Conservation (phyloP, 345 rosid species). For the Aquilaria malaccensis region DNA sequence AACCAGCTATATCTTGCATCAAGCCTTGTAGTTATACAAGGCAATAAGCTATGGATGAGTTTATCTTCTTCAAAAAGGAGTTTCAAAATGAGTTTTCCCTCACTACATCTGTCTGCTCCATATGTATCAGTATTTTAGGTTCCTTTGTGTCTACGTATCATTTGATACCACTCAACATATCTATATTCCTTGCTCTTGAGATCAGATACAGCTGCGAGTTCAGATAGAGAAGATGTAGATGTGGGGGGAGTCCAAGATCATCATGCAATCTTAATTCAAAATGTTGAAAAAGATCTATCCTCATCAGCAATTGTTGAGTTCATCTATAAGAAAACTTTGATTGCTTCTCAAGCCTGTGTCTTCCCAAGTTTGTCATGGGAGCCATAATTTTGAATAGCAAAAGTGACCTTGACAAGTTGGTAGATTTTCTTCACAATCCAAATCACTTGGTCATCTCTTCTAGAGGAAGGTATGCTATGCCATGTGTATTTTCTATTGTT, state of each 20-base stretch:
- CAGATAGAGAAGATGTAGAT: slow-evolving; percentile 22
- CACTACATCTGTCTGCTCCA: no score
- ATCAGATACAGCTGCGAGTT: no score
- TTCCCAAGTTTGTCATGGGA: slow-evolving; percentile 31
- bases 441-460: slow-evolving; percentile 28
- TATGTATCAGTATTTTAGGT: no score
- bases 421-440: slow-evolving; percentile 24
- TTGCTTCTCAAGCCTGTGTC: slow-evolving; percentile 18
- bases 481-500: neutral
- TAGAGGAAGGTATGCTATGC: slow-evolving; percentile 27
- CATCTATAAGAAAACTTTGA: slow-evolving; percentile 24
- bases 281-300: slow-evolving; percentile 34
- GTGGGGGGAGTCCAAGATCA: slow-evolving; percentile 22
- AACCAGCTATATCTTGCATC: no score
- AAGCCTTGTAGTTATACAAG: no score
- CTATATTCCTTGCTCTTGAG: no score
- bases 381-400: slow-evolving; percentile 21
- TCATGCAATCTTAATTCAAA: slow-evolving; percentile 23
- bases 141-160: no score
- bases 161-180: no score
- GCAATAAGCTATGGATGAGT: no score
- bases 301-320: slow-evolving; percentile 29
- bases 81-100: no score
- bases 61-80: no score
- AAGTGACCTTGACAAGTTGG: slow-evolving; percentile 20